Evolutionary conservation across 2,329 filamentous ascomycete species (phyloP).

Genomic region (Diaporthe destruens): DNA sequence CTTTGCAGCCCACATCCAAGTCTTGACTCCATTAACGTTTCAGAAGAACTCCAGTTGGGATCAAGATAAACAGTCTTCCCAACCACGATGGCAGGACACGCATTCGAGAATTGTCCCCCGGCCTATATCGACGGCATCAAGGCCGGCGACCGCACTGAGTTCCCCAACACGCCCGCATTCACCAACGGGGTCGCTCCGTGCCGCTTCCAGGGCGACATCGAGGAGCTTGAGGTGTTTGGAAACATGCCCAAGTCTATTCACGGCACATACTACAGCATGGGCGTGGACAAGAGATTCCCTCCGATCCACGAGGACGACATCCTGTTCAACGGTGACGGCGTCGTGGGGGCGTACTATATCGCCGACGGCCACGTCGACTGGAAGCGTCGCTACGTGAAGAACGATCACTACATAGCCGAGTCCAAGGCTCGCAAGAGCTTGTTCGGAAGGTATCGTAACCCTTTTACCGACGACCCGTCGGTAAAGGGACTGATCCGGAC

Average conservation of each 20-base stretch:
- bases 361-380: conserved; percentile 49
- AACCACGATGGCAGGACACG: conserved; percentile 9
- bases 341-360: conserved; percentile 52
- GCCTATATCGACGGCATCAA: conserved; percentile 14
- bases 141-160: conserved; percentile 7
- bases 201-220: conserved; percentile 53
- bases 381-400: conserved; percentile 48
- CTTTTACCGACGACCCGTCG: conserved; percentile 66
- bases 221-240: conserved; percentile 47
- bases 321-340: conserved; percentile 55
- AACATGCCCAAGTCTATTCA: conserved; percentile 48
- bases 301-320: conserved; percentile 50
- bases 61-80: neutral
- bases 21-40: too few relatives aligned
- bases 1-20: too few relatives aligned
- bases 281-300: conserved; percentile 53
- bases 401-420: conserved; percentile 48
- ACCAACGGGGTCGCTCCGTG: conserved; percentile 46
- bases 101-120: conserved; percentile 2
- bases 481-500: conserved; percentile 68
- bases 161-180: neutral
- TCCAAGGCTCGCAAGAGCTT: conserved; percentile 56
- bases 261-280: conserved; percentile 53
- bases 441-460: conserved; percentile 67
- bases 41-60: too few relatives aligned